Conservation (phyloP, 371 early-diverging fungal genomes). For the Actinomortierella wolfii region DNA sequence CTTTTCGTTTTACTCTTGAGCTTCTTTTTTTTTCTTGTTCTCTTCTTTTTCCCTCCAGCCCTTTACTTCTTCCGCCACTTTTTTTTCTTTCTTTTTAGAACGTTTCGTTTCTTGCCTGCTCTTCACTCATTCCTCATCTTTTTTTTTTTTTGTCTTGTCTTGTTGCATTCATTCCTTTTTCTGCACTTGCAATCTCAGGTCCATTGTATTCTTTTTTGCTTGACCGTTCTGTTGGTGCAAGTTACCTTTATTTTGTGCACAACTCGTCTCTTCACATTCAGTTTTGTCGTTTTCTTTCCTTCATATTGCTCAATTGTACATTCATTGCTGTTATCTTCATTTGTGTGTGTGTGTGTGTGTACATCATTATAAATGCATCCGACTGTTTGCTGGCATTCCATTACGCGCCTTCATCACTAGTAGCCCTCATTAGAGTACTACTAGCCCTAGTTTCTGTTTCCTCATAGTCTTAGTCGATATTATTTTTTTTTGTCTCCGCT, state of each 20-base stretch:
- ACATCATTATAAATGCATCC: not conserved
- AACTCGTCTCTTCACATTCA: not conserved
- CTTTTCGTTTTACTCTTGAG: constrained; percentile 1
- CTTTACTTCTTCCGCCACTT: not conserved
- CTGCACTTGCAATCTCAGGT: not conserved
- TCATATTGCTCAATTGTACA: not conserved
- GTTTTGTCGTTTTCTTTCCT: constrained; percentile 1
- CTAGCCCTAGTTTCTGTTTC: not conserved
- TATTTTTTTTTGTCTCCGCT: not conserved
- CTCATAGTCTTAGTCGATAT: not conserved
- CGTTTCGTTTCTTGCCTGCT: not conserved
- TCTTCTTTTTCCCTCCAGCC: not conserved
- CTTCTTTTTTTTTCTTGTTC: constrained; percentile 1
- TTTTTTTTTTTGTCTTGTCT: not conserved
- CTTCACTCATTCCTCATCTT: not conserved
- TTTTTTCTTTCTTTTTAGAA: not conserved
- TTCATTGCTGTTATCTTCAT: constrained; percentile 1
- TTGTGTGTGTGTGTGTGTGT: not conserved
- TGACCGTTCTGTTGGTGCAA: not conserved
- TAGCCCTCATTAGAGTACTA: not conserved
- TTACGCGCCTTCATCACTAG: not conserved
- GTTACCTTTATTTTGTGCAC: not conserved
- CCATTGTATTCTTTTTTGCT: not conserved
- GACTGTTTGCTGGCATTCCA: not conserved
- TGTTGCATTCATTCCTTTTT: too few species aligned